Percentiles rank a stretch among this genome's conserved stretches.
These are phyloP conservation scores for Mycotypha africana DNA, from an alignment of 371 early-diverging fungal species.

Conservation along the genomic window DNA sequence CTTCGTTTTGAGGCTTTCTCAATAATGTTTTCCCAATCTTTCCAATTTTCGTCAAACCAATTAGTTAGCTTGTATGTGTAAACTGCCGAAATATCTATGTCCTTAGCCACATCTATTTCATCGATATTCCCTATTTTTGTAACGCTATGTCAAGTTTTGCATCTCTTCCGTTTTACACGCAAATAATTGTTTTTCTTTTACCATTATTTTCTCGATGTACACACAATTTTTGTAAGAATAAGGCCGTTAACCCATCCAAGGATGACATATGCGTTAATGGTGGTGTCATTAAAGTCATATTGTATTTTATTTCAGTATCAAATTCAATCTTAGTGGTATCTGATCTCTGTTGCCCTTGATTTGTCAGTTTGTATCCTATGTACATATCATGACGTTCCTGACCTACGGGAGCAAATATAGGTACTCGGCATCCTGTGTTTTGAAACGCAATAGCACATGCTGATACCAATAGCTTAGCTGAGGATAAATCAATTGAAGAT, in stretches of 20 bases:
- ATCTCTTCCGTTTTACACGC: not conserved
- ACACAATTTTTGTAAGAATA: slow-evolving; percentile 50
- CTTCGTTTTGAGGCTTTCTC: slow-evolving; percentile 6
- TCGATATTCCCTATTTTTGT: too few relatives aligned
- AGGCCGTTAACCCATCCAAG: slow-evolving; percentile 50
- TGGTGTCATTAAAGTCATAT: slow-evolving; percentile 54
- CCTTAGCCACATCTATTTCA: too few relatives aligned
- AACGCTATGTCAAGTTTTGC: not conserved
- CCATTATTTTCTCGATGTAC: slow-evolving; percentile 32
- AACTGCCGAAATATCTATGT: slow-evolving; percentile 32
- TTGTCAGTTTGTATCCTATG: slow-evolving; percentile 48
- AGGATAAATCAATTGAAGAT: slow-evolving; percentile 48
- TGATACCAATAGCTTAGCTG: slow-evolving; percentile 63
- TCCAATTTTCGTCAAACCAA: slow-evolving; percentile 59
- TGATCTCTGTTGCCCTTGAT: too few relatives aligned
- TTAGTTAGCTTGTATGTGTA: slow-evolving; percentile 52
- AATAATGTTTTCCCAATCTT: slow-evolving; percentile 25
- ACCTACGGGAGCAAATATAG: slow-evolving; percentile 73
- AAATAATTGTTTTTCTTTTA: slow-evolving; percentile 1
- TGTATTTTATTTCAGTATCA: slow-evolving; percentile 54
- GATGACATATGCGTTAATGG: slow-evolving; percentile 52
- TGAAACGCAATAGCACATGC: slow-evolving; percentile 72
- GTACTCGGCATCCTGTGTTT: slow-evolving; percentile 65
- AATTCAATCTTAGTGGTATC: too few relatives aligned
- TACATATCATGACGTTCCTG: slow-evolving; percentile 59